Percentiles rank a stretch among this genome's conserved stretches.
Conservation (phyloP, 1,284 basidiomycete genomes). For the Macrocybe sp. region DNA sequence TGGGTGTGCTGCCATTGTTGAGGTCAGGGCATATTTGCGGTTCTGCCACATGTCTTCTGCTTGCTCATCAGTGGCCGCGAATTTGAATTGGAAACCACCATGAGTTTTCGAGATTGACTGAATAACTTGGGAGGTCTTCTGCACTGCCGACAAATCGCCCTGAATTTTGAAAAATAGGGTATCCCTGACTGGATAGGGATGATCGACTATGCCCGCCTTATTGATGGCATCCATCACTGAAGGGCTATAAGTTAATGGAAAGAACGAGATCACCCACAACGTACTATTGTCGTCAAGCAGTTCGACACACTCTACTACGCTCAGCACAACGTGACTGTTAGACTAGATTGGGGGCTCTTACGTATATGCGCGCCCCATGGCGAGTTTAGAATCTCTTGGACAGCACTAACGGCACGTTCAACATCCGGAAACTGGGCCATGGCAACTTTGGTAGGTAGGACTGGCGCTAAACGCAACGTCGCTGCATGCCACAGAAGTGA, state of each 20-base stretch:
- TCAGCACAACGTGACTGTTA: constrained; percentile 14
- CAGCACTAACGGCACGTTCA: constrained; percentile 64
- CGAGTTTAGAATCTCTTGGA: constrained; percentile 73
- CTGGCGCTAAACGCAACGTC: constrained; percentile 75
- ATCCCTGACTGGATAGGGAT: constrained; percentile 67
- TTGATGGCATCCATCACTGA: constrained; percentile 80
- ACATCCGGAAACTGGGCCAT: constrained; percentile 69
- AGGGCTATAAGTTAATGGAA: neutral
- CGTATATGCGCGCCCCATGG: constrained; percentile 56
- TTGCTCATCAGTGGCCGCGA: constrained; percentile 73
- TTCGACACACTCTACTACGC: constrained; percentile 70
- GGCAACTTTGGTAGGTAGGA: constrained; percentile 69
- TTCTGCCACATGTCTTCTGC: constrained; percentile 85
- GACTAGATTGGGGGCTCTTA: constrained; percentile 15
- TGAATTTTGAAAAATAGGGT: constrained; percentile 92
- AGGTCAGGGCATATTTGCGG: constrained; percentile 80
- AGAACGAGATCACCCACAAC: constrained; percentile 12
- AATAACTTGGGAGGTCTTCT: constrained; percentile 57
- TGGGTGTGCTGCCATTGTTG: constrained; percentile 61
- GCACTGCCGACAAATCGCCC: constrained; percentile 59
- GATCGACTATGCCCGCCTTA: constrained; percentile 48
- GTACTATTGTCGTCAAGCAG: constrained; percentile 69
- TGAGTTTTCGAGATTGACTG: constrained; percentile 62
- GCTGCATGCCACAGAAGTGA: constrained; percentile 31
- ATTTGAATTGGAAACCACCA: constrained; percentile 66